Conservation (phyloP, 257 asterid genomes). For the Jacaranda mimosifolia region DNA sequence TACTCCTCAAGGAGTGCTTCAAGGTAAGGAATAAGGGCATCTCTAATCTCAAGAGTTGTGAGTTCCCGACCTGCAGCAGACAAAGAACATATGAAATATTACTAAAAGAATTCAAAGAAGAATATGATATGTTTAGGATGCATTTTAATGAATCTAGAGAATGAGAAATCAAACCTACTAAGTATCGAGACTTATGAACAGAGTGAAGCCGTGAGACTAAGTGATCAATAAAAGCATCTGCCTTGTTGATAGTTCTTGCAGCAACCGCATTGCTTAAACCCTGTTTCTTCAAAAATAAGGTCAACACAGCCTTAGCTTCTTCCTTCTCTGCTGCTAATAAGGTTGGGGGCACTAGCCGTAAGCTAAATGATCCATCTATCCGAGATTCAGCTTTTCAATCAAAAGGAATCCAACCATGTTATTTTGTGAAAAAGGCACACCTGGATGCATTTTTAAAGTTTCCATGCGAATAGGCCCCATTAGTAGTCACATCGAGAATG, state of each 20-base stretch:
- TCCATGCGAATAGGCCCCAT: constrained; percentile 22
- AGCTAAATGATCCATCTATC: constrained; percentile 75
- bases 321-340: constrained; percentile 93
- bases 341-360: constrained; percentile 69
- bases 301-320: constrained; percentile 92
- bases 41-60: constrained; percentile 92
- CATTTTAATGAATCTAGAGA: constrained; percentile 23
- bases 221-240: constrained; percentile 89
- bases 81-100: constrained; percentile 25
- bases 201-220: constrained; percentile 86
- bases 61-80: constrained; percentile 82
- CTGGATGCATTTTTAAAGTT: constrained; percentile 31
- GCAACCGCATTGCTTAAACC: constrained; percentile 82
- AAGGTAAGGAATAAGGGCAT: constrained; percentile 88
- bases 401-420: constrained; percentile 39
- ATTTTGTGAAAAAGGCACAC: constrained; percentile 32
- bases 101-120: constrained; percentile 12
- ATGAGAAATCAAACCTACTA: constrained; percentile 84
- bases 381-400: constrained; percentile 66
- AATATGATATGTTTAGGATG: constrained; percentile 1
- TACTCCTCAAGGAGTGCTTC: constrained; percentile 76
- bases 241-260: constrained; percentile 76
- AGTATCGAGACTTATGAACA: constrained; percentile 87
- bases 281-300: constrained; percentile 84
- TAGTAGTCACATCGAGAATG: constrained; percentile 20